Percentiles rank a stretch among this genome's conserved stretches.
These are phyloP conservation scores for Roridomyces roridus DNA, from an alignment of 768 basidiomycete genomes.

Conservation along the genomic window DNA sequence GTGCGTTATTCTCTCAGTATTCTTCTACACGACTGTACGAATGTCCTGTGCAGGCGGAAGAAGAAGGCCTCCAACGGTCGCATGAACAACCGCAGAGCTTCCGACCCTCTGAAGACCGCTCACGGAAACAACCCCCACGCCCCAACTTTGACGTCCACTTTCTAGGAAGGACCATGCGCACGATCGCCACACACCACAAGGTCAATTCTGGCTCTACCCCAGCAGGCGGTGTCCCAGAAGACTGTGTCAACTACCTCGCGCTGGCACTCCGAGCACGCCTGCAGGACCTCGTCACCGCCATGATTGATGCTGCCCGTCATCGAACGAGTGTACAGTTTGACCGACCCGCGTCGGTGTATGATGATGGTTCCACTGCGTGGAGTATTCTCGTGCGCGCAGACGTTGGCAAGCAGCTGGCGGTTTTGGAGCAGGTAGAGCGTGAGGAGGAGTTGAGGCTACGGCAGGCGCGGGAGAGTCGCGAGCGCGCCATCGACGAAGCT, in stretches of 20 bases:
- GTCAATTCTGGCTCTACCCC: conserved; percentile 33
- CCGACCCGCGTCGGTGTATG: conserved; percentile 67
- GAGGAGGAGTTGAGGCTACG: conserved; percentile 82
- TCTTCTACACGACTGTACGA: too few relatives aligned
- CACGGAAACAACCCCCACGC: conserved; percentile 73
- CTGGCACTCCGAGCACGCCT: conserved; percentile 80
- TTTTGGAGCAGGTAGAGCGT: conserved; percentile 77
- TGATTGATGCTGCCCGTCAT: conserved; percentile 73
- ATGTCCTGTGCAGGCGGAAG: conserved; percentile 86
- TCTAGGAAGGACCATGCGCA: conserved; percentile 73
- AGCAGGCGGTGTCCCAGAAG: conserved; percentile 59
- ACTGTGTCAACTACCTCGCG: conserved; percentile 79
- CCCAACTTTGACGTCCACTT: conserved; percentile 74
- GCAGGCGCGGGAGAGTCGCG: conserved; percentile 76
- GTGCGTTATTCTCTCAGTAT: conserved; percentile 48
- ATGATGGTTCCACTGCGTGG: conserved; percentile 82
- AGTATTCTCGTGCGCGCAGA: conserved; percentile 75
- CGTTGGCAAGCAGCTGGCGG: conserved; percentile 76
- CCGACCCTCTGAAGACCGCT: conserved; percentile 77
- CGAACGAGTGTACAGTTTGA: conserved; percentile 74
- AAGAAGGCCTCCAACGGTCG: conserved; percentile 76
- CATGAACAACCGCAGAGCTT: conserved; percentile 67
- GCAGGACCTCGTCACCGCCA: conserved; percentile 69
- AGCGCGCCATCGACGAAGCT: conserved; percentile 67
- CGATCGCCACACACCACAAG: conserved; percentile 70